Percentiles rank a stretch among this genome's conserved stretches.
Evolutionary conservation across 1,284 basidiomycete genomes (phyloP).

Genomic region (Fomitopsis schrenkii): DNA sequence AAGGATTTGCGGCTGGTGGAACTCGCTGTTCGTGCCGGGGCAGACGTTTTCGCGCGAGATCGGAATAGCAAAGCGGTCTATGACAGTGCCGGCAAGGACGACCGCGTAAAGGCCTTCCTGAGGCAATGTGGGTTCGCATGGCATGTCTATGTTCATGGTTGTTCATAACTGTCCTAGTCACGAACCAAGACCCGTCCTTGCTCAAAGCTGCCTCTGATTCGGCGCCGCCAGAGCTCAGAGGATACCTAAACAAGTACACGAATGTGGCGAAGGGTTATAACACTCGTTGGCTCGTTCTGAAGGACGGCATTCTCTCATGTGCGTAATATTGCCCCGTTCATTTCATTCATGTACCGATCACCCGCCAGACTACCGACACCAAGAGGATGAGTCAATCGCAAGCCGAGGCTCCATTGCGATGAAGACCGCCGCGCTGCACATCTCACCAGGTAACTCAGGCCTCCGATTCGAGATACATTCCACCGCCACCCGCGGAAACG

Average conservation of each 20-base stretch:
- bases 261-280: slow-evolving; percentile 91
- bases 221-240: slow-evolving; percentile 68
- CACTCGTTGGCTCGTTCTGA: slow-evolving; percentile 92
- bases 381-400: slow-evolving; percentile 88
- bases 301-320: slow-evolving; percentile 84
- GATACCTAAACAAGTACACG: slow-evolving; percentile 87
- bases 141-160: neutral
- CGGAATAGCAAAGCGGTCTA: slow-evolving; percentile 72
- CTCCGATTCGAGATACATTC: slow-evolving; percentile 85
- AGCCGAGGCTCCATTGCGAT: slow-evolving; percentile 89
- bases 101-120: slow-evolving; percentile 81
- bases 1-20: slow-evolving; percentile 85
- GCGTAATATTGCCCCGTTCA: slow-evolving; percentile 26
- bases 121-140: slow-evolving; percentile 65
- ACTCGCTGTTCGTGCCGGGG: slow-evolving; percentile 79
- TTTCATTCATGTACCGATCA: slow-evolving; percentile 3
- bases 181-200: slow-evolving; percentile 73
- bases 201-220: slow-evolving; percentile 39
- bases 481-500: slow-evolving; percentile 42
- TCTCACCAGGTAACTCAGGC: slow-evolving; percentile 49
- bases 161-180: slow-evolving; percentile 42
- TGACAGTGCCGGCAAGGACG: slow-evolving; percentile 71
- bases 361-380: slow-evolving; percentile 78
- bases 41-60: slow-evolving; percentile 89
- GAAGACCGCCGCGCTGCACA: slow-evolving; percentile 70